These are phyloP conservation scores for Epichloe elymi DNA, from an alignment of 2,329 filamentous ascomycete species.

Conservation along the genomic window DNA sequence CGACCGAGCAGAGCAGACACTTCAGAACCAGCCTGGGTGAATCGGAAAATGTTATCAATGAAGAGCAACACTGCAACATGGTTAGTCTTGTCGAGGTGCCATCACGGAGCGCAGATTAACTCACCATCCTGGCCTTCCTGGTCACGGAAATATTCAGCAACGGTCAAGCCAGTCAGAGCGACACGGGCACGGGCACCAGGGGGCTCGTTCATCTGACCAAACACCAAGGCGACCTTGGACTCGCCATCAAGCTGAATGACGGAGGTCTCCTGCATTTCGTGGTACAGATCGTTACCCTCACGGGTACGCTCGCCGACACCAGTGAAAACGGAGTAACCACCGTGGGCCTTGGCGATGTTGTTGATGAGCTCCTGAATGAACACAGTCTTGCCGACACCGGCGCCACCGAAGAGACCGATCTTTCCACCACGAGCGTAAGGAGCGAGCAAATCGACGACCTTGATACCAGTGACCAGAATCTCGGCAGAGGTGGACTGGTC, in stretches of 20 bases:
- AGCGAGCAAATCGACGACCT: constrained; percentile 97
- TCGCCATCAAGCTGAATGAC: constrained; percentile 99
- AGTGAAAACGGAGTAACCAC: constrained; percentile 99
- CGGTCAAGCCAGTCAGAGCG: constrained; percentile 76
- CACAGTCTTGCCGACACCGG: constrained; percentile 99
- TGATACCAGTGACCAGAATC: constrained; percentile 98
- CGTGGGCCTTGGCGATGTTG: constrained; percentile 99
- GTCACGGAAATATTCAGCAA: constrained; percentile 74
- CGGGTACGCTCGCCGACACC: constrained; percentile 99
- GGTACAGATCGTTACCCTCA: constrained; percentile 99
- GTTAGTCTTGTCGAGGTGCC: background rate
- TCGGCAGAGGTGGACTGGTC: constrained; percentile 96
- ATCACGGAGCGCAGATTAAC: constrained; percentile 15
- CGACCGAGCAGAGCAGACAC: constrained; percentile 98
- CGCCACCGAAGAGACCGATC: constrained; percentile 99
- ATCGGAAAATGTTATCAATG: constrained; percentile 99
- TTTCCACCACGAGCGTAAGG: constrained; percentile 99
- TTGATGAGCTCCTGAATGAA: constrained; percentile 99
- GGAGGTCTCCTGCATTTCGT: constrained; percentile 99
- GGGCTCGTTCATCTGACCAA: constrained; percentile 99
- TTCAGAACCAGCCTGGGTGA: constrained; percentile 99
- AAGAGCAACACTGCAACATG: constrained; percentile 71
- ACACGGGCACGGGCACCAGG: constrained; percentile 99
- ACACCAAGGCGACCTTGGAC: constrained; percentile 98
- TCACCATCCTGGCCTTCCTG: constrained; percentile 72